These are phyloP conservation scores for Phlyctochytrium arcticum DNA, from an alignment of 192 early-diverging fungal species.

Conservation along the genomic window DNA sequence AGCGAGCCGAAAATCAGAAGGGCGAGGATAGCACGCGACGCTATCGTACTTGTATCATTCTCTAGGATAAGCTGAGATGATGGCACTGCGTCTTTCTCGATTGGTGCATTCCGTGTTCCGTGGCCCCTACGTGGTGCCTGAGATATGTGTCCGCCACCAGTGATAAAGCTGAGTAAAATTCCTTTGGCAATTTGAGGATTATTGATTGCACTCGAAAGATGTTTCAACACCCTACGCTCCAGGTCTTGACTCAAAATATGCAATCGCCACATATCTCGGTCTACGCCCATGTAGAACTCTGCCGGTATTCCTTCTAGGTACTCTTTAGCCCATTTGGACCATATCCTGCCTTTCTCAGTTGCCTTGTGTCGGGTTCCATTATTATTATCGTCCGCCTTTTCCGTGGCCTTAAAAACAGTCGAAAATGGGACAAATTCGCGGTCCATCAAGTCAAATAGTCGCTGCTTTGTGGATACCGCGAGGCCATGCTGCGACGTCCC, in stretches of 20 bases:
- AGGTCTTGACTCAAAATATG: constrained; percentile 16
- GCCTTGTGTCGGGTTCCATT: not conserved
- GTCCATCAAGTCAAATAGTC: constrained; percentile 22
- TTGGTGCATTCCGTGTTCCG: too few species aligned
- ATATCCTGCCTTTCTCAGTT: not conserved
- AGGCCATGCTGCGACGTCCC: too few species aligned
- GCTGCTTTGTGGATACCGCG: not conserved
- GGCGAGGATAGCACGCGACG: constrained; percentile 7
- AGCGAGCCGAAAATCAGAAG: constrained; percentile 4
- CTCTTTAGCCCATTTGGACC: constrained; percentile 14
- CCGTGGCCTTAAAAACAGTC: not conserved
- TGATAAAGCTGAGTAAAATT: not conserved
- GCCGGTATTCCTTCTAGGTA: constrained; percentile 20
- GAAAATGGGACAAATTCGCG: constrained; percentile 21
- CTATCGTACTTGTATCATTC: not conserved
- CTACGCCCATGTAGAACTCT: constrained; percentile 31
- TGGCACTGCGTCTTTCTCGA: not conserved
- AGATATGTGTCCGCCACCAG: too few species aligned
- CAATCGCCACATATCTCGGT: constrained; percentile 24
- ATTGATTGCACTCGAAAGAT: not conserved
- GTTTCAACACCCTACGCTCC: constrained; percentile 4
- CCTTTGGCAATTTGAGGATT: constrained; percentile 10
- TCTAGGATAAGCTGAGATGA: too few species aligned
- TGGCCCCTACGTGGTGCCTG: too few species aligned
- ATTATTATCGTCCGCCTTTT: constrained; percentile 4